Evolutionary conservation across 495 filamentous ascomycete genomes (phyloP).

Genomic region (Melanomma pulvis-pyrius): DNA sequence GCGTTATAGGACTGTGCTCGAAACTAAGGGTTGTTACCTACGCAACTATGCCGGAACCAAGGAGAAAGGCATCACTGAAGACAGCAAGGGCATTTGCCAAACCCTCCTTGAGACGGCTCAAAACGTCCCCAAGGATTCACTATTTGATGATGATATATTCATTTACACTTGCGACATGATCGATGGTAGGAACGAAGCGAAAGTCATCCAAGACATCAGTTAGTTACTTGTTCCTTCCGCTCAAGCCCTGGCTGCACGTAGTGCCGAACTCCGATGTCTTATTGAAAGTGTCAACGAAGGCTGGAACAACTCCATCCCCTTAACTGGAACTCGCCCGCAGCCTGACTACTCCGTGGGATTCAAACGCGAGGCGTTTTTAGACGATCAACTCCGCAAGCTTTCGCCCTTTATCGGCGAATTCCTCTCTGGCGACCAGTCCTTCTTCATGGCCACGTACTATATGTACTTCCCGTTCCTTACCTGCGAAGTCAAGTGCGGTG

Average conservation of each 20-base stretch:
- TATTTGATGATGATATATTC: conserved; percentile 36
- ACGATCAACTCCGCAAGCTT: conserved; percentile 26
- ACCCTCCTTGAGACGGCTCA: conserved; percentile 27
- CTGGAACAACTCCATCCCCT: conserved; percentile 33
- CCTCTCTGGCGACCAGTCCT: conserved; percentile 15
- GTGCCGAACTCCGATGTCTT: conserved; percentile 25
- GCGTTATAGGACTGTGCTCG: conserved; percentile 29
- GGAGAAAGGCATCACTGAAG: conserved; percentile 18
- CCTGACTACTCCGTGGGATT: conserved; percentile 38
- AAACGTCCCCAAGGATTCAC: conserved; percentile 20
- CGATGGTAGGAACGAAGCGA: conserved; percentile 23
- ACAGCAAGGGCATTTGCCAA: conserved; percentile 27
- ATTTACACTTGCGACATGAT: conserved; percentile 21
- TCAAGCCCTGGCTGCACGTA: conserved; percentile 20
- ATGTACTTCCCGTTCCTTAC: conserved; percentile 51
- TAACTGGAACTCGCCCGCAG: conserved; percentile 36
- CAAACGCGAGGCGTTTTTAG: conserved; percentile 27
- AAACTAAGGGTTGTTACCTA: conserved; percentile 18
- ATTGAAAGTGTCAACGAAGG: conserved; percentile 38
- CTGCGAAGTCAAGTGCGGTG: conserved; percentile 48
- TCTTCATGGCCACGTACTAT: conserved; percentile 33
- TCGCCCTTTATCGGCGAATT: conserved; percentile 13
- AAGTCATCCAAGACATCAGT: conserved; percentile 35
- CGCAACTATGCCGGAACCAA: no score
- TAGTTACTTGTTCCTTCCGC: conserved; percentile 35